A percentile compares a stretch with the other conserved stretches of the same genome.
Evolutionary conservation across 768 basidiomycete genomes (phyloP).

Genomic region (Coprinellus micaceus): DNA sequence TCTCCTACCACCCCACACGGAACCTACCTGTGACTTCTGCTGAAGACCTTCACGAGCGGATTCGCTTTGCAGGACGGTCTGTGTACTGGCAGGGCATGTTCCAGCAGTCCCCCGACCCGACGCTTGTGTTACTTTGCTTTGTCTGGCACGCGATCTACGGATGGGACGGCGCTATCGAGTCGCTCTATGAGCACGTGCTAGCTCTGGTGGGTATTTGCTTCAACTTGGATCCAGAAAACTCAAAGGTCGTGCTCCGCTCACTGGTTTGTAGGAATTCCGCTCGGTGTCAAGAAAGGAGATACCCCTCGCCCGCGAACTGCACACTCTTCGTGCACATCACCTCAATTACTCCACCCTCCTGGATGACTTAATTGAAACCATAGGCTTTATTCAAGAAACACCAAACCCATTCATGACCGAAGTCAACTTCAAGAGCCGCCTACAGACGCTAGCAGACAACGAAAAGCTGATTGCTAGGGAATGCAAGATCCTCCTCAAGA

Average conservation of each 20-base stretch:
- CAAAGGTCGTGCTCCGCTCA: no score
- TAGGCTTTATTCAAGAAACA: constrained; percentile 46
- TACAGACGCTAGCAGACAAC: constrained; percentile 25
- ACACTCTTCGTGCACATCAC: constrained; percentile 57
- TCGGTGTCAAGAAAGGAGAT: no score
- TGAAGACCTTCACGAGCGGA: constrained; percentile 40
- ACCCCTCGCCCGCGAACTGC: constrained; percentile 48
- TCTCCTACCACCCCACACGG: constrained; percentile 45
- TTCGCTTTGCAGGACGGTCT: constrained; percentile 43
- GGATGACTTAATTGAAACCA: constrained; percentile 50
- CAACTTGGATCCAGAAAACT: no score
- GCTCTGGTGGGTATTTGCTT: constrained; percentile 45
- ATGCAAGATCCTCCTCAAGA: constrained; percentile 45
- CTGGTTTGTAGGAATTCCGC: no score
- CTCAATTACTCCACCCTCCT: constrained; percentile 56
- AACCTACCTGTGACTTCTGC: constrained; percentile 39
- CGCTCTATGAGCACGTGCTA: constrained; percentile 47
- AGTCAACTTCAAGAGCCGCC: no score
- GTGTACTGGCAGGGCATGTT: constrained; percentile 45
- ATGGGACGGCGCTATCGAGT: constrained; percentile 56
- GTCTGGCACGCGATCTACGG: constrained; percentile 59
- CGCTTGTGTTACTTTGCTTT: constrained; percentile 46
- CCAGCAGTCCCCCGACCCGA: constrained; percentile 43
- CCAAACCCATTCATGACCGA: constrained; percentile 47
- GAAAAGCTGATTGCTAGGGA: constrained; percentile 37